Base-by-base conservation (phyloP, 768 basidiomycete species). In the Podaxis carcinomalis region DNA sequence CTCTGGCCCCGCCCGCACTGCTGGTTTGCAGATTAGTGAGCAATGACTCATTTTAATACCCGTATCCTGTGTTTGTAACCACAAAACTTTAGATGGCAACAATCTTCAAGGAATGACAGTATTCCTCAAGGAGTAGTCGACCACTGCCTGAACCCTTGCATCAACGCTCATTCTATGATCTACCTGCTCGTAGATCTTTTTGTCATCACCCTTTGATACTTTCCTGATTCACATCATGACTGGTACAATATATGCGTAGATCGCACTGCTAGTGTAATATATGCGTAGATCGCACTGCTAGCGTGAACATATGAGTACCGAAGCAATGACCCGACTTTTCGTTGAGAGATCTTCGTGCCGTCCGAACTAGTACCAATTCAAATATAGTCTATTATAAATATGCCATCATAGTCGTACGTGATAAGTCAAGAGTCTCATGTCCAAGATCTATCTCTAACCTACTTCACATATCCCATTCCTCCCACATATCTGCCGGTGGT, bases 401-500 rank as follows among this genome's bases (percentile, higher is more conserved):
- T 1, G 5, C 2, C n/a, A 44, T 44, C 19, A 44, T 14, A 19
- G 27, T 28, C 16, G n/a, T 44, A 44, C n/a, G 14, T 19, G n/a
- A 44, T 44, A 44, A 44, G 42, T 13, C n/a, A 27, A 27, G 6
- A 10, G 9, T 23, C 25, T 25, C 54, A 37, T 23, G 4, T 42
- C 46, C 32, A 27, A 47, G 37, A 56, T 21, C 40, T 19, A 28
- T 36, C 36, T 13, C 6, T 46, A 25, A 60, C n/a, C 3, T 32
- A 23, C 28, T 5, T 70, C 62, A 75, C 83, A 88, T 86, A 67
- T 89, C 88, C 87, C 89, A 91, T 64, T 89, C 89, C 51, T 88
- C 87, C 88, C 90, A 92, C 59, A 83, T 66, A 35, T 72, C 70
- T 14, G 75, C 63, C 36, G 68, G 59, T 16, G 70, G 60, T 13